Percentiles rank a stretch among this genome's conserved stretches.
Evolutionary conservation across 2,329 filamentous ascomycete species (phyloP).

Genomic region (Apiospora kogelbergensis): DNA sequence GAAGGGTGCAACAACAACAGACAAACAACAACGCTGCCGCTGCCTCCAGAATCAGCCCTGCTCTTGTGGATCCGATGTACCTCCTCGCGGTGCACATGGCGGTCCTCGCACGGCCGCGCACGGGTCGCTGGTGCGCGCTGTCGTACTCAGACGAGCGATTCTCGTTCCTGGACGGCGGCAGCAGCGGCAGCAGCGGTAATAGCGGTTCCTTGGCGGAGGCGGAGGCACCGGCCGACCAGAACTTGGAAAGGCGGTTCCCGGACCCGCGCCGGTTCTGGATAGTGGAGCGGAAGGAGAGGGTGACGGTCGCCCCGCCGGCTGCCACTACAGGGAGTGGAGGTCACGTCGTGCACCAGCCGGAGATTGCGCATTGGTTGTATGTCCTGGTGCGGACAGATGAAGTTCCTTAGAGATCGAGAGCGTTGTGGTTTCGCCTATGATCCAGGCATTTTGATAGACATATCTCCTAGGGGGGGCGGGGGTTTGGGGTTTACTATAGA

Average conservation of each 20-base stretch:
- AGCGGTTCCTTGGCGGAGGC: no score
- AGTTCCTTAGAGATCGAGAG: background rate
- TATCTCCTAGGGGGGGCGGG: no score
- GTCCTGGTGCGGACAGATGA: background rate
- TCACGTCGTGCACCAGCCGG: background rate
- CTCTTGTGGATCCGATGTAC: background rate
- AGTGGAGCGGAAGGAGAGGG: slow-evolving; percentile 9
- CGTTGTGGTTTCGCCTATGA: no score
- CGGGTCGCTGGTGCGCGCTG: slow-evolving; percentile 6
- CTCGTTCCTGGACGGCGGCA: background rate
- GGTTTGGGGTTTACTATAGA: no score
- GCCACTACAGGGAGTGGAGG: background rate
- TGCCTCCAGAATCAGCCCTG: no score
- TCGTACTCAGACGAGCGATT: slow-evolving; percentile 12
- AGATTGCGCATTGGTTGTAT: slow-evolving; percentile 11
- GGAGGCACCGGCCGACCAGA: background rate
- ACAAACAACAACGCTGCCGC: background rate
- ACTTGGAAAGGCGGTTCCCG: background rate
- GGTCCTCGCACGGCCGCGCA: background rate
- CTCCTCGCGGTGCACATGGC: slow-evolving; percentile 11
- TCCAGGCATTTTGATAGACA: no score
- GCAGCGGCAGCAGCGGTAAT: no score
- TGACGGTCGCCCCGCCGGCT: background rate
- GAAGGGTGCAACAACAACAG: background rate
- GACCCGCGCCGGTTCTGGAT: slow-evolving; percentile 9